Percentiles rank a stretch among this genome's conserved stretches.
Conservation (phyloP, 257 asterid genomes). For the Forsythia suspensa region DNA sequence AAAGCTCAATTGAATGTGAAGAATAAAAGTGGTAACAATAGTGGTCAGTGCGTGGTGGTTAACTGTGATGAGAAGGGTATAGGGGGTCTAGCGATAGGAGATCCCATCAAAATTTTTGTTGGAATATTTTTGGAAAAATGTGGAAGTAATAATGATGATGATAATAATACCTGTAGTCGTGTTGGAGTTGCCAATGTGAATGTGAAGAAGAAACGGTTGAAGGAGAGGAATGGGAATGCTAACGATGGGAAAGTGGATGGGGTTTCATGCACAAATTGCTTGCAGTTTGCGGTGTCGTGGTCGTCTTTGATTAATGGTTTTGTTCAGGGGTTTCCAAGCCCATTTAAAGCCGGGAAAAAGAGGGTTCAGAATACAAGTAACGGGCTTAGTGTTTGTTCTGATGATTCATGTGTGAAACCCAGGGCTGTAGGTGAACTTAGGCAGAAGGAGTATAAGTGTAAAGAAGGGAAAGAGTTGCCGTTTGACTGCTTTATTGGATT, state of each 20-base stretch:
- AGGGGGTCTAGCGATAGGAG: constrained; percentile 35
- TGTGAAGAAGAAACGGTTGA: constrained; percentile 50
- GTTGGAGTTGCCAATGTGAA: constrained; percentile 28
- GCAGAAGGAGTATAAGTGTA: constrained; percentile 41
- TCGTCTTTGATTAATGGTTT: constrained; percentile 62
- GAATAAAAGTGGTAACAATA: constrained; percentile 28
- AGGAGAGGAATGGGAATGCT: constrained; percentile 53
- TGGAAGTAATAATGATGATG: constrained; percentile 36
- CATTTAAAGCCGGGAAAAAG: constrained; percentile 59
- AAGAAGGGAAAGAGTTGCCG: constrained; percentile 56
- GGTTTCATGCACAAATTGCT: constrained; percentile 48
- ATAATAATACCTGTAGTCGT: constrained; percentile 21
- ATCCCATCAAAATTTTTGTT: constrained; percentile 54
- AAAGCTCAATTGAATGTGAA: constrained; percentile 41
- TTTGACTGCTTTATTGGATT: constrained; percentile 71
- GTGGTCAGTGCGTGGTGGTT: constrained; percentile 29
- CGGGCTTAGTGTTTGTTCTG: constrained; percentile 27
- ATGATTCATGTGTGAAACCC: constrained; percentile 29
- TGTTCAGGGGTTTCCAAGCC: constrained; percentile 70
- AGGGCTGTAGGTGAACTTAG: constrained; percentile 28
- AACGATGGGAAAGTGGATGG: constrained; percentile 43
- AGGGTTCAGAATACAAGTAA: constrained; percentile 42
- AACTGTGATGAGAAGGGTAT: constrained; percentile 45
- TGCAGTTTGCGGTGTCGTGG: constrained; percentile 66
- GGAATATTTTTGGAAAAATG: constrained; percentile 57